Percentiles rank a stretch among this genome's conserved stretches.
Conservation (phyloP, 2,329 filamentous ascomycete genomes). For the Chrysoporthe cubensis region DNA sequence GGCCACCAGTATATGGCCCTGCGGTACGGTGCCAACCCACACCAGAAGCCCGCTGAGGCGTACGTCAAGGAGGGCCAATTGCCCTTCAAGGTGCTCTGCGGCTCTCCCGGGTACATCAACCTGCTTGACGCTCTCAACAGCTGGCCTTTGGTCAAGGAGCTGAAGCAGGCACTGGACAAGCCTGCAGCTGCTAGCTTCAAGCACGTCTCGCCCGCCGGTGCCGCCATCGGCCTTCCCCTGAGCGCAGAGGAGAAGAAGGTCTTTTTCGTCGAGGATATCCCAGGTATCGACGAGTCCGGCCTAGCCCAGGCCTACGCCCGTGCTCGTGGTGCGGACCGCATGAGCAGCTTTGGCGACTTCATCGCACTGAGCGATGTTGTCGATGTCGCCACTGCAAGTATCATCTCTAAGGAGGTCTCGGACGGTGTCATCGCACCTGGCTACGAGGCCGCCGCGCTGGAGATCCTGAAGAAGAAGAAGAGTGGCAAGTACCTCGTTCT, state of each 20-base stretch:
- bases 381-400: slow-evolving; percentile 91
- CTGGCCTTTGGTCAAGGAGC: slow-evolving; percentile 95
- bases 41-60: slow-evolving; percentile 94
- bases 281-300: slow-evolving; percentile 80
- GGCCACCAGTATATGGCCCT: slow-evolving; percentile 83
- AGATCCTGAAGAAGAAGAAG: slow-evolving; percentile 97
- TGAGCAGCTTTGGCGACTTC: slow-evolving; percentile 98
- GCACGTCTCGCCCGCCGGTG: slow-evolving; percentile 96
- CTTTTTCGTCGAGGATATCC: slow-evolving; percentile 97
- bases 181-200: slow-evolving; percentile 98
- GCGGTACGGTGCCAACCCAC: slow-evolving; percentile 95
- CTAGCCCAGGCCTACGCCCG: slow-evolving; percentile 95
- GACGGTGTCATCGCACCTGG: slow-evolving; percentile 93
- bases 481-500: slow-evolving; percentile 95
- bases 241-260: slow-evolving; percentile 90
- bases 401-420: slow-evolving; percentile 97
- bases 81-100: slow-evolving; percentile 93
- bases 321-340: slow-evolving; percentile 92
- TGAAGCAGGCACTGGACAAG: slow-evolving; percentile 83
- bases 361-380: slow-evolving; percentile 91
- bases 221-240: slow-evolving; percentile 88
- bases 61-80: slow-evolving; percentile 73
- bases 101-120: slow-evolving; percentile 95
- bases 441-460: slow-evolving; percentile 83
- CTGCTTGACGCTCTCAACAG: slow-evolving; percentile 94